Conservation (phyloP, 148 eudicot species). For the Drosera capensis region DNA sequence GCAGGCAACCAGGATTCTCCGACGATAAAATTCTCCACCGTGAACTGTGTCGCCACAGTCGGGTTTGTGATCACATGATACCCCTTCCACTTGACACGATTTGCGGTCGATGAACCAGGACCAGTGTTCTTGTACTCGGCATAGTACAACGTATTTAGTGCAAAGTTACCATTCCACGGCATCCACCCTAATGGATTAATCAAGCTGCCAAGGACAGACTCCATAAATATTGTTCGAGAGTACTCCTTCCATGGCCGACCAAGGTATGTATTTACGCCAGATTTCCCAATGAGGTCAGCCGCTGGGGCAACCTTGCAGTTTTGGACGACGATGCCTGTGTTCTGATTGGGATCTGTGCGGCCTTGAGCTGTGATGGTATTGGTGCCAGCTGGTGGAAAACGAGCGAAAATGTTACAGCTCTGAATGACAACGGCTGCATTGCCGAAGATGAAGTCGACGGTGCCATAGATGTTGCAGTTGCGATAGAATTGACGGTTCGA, state of each 20-base stretch:
- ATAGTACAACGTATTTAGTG: constrained; percentile 54
- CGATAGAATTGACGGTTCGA: constrained; percentile 58
- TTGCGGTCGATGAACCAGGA: constrained; percentile 40
- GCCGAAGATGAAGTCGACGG: constrained; percentile 68
- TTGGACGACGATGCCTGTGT: constrained; percentile 62
- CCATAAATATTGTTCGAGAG: constrained; percentile 54
- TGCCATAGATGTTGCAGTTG: constrained; percentile 56
- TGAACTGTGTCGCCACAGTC: constrained; percentile 24
- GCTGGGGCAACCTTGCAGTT: constrained; percentile 36
- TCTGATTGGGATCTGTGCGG: constrained; percentile 65
- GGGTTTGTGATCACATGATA: constrained; percentile 48
- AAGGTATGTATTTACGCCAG: constrained; percentile 34
- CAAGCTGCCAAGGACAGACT: constrained; percentile 34
- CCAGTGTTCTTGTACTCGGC: constrained; percentile 71
- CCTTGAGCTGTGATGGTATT: constrained; percentile 74
- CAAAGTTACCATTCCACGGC: constrained; percentile 64
- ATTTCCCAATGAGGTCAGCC: constrained; percentile 15
- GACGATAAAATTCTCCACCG: constrained; percentile 35
- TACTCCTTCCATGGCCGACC: constrained; percentile 69
- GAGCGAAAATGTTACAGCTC: constrained; percentile 46
- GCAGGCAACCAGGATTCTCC: constrained; percentile 55
- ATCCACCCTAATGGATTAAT: constrained; percentile 55
- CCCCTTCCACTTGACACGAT: constrained; percentile 64
- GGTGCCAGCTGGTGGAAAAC: constrained; percentile 27
- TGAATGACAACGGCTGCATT: constrained; percentile 65